Base-by-base conservation (phyloP, 352 stramenopile genomes). In the Globisporangium camurandrum region DNA sequence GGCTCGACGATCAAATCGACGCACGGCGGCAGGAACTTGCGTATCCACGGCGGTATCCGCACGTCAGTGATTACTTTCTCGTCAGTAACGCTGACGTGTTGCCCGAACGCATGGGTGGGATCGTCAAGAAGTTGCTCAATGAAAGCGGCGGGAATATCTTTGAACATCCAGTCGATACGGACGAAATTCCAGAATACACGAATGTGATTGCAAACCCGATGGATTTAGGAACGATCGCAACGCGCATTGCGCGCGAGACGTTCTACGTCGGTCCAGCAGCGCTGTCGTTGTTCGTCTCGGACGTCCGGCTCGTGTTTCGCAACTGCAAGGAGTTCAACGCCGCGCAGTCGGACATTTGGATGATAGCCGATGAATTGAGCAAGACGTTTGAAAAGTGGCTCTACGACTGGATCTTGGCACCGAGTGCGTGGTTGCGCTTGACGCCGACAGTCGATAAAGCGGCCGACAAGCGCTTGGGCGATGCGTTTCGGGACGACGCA, bases 271-370 rank as follows among this genome's bases (percentile, higher is more conserved):
- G 84, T 11, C 75, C 82, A 20, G 78, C 78, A 4, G 78, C 67
- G 0, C 41, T 75, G 3, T 81, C 77, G 19, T 61, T 95, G 20
- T 95, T 95, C 73, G 75, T 75, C 24, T 75, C 82, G 19, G 84
- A 95, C 30, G 75, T 95, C 10, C 73, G 86, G 22, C 62, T 95
- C 3, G 82, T 95, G 10, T 95, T 95, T 59, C 64, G 54, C 16
- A 95, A 95, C 54, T 95, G 86, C 56, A 92, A 91, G 46, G 61
- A 64, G 19, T 95, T 90, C 64, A 95, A 95, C 58, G 67, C 67
- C 0, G 73, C 86, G 28, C 77, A 66, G 23, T 95, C 85, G 0
- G 82, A 86, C 19, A 95, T 95, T 50, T 90, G 73, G 72, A 39
- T 64, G 23, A 62, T 88, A 54, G 82, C 85, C 2, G 61, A 93